These are phyloP conservation scores for Acacia acuminata DNA, from an alignment of 306 rosid genomes.

Conservation along the genomic window DNA sequence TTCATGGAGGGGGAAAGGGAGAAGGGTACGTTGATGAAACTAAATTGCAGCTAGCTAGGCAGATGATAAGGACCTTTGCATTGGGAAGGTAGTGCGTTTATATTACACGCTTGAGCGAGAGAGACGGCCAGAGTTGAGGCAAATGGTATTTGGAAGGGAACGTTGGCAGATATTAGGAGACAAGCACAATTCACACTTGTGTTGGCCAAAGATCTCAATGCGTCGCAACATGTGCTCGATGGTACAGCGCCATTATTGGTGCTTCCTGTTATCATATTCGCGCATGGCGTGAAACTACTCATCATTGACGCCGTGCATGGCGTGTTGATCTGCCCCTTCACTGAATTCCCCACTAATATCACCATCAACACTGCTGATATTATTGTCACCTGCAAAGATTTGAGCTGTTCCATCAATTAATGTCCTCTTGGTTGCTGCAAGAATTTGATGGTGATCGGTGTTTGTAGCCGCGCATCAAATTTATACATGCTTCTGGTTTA, in stretches of 20 bases:
- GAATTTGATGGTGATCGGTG: not conserved
- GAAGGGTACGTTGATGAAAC: not conserved
- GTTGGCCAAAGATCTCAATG: slow-evolving; percentile 49
- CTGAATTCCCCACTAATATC: slow-evolving; percentile 29
- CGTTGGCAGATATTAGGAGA: slow-evolving; percentile 55
- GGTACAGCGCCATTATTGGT: slow-evolving; percentile 52
- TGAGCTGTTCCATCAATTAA: slow-evolving; percentile 46
- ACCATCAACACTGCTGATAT: slow-evolving; percentile 36
- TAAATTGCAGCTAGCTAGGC: not conserved
- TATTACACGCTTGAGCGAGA: slow-evolving; percentile 60
- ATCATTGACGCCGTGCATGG: slow-evolving; percentile 72
- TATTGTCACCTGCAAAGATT: slow-evolving; percentile 22
- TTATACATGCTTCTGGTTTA: slow-evolving; percentile 30
- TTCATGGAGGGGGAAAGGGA: not conserved
- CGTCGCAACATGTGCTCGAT: slow-evolving; percentile 52
- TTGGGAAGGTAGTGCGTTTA: slow-evolving; percentile 33
- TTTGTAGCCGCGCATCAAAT: slow-evolving; percentile 25
- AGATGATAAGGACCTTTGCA: slow-evolving; percentile 54
- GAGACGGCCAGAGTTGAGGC: slow-evolving; percentile 44
- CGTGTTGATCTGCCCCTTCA: slow-evolving; percentile 39
- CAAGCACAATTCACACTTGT: slow-evolving; percentile 64
- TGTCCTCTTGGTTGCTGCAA: not conserved
- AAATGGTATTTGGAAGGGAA: slow-evolving; percentile 62
- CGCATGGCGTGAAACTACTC: slow-evolving; percentile 75
- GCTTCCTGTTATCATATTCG: slow-evolving; percentile 76